Evolutionary conservation across 495 filamentous ascomycete genomes (phyloP).

Genomic region (Tuber microsphaerosporum): DNA sequence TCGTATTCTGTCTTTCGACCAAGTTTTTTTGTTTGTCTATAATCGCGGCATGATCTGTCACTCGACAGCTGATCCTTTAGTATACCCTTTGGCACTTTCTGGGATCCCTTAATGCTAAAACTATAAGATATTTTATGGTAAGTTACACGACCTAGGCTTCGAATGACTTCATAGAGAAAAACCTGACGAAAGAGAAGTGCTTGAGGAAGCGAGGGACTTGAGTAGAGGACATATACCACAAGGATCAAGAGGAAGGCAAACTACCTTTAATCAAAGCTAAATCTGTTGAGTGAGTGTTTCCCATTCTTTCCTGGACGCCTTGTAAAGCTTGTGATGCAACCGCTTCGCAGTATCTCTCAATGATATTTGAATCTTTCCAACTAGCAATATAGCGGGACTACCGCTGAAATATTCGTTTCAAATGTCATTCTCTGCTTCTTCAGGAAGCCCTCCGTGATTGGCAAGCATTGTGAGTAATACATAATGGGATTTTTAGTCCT

Average conservation of each 20-base stretch:
- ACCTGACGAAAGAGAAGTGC: not conserved
- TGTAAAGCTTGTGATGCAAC: too few species aligned
- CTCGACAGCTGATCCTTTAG: not conserved
- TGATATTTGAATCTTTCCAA: too few species aligned
- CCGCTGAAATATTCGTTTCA: too few species aligned
- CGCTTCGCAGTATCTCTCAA: too few species aligned
- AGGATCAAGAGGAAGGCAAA: not conserved
- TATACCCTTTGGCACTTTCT: not conserved
- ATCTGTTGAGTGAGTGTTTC: too few species aligned
- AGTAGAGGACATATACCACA: not conserved
- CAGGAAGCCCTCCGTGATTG: too few species aligned
- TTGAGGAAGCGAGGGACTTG: not conserved
- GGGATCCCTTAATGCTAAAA: not conserved
- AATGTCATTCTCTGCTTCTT: too few species aligned
- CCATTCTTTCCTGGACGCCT: too few species aligned
- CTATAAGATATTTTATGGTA: not conserved
- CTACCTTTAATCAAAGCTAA: too few species aligned
- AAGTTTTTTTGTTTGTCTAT: not conserved
- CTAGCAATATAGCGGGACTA: too few species aligned
- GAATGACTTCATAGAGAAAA: not conserved
- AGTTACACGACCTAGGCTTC: not conserved
- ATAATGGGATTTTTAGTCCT: too few species aligned
- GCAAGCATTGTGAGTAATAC: too few species aligned
- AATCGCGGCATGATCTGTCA: not conserved
- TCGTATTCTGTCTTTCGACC: not conserved